A percentile compares a stretch with the other conserved stretches of the same genome.
Evolutionary conservation across 1,284 basidiomycete genomes (phyloP).

Genomic region (Phellopilus nigrolimitatus): DNA sequence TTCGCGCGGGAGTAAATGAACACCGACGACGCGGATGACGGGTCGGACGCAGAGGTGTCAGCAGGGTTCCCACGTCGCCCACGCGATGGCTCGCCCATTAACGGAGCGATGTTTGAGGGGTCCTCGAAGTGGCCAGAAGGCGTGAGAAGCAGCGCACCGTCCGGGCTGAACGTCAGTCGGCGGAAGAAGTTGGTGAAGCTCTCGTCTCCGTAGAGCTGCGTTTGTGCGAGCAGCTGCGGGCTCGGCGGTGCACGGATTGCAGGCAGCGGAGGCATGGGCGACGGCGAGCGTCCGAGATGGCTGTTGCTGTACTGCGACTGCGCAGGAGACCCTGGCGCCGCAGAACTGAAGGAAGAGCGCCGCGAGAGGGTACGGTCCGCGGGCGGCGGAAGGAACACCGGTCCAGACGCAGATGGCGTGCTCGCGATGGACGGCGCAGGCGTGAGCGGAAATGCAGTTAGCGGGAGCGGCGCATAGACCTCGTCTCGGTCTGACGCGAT

Average conservation of each 20-base stretch:
- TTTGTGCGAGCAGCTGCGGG: slow-evolving; percentile 44
- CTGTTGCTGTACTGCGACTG: slow-evolving; percentile 48
- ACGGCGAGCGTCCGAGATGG: slow-evolving; percentile 80
- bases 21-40: slow-evolving; percentile 59
- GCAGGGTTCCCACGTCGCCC: slow-evolving; percentile 51
- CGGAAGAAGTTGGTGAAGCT: slow-evolving; percentile 96
- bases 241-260: slow-evolving; percentile 68
- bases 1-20: slow-evolving; percentile 96
- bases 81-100: slow-evolving; percentile 36
- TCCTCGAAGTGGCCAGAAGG: slow-evolving; percentile 97
- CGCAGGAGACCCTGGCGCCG: slow-evolving; percentile 57
- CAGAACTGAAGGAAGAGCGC: slow-evolving; percentile 85
- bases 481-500: slow-evolving; percentile 41
- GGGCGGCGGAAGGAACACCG: slow-evolving; percentile 73
- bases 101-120: slow-evolving; percentile 53
- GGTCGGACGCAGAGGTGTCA: slow-evolving; percentile 27
- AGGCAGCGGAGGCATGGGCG: slow-evolving; percentile 85
- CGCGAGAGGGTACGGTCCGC: slow-evolving; percentile 67
- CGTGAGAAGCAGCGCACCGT: slow-evolving; percentile 89
- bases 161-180: slow-evolving; percentile 89
- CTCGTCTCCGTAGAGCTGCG: slow-evolving; percentile 90
- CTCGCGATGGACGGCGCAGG: slow-evolving; percentile 58
- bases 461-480: slow-evolving; percentile 24
- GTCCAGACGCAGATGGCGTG: slow-evolving; percentile 43
- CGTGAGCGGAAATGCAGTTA: slow-evolving; percentile 46